Evolutionary conservation across 2,329 filamentous ascomycete species (phyloP), one percentile per base, ranked within the genome.

Genomic region (Pseudomassariella vexata): DNA sequence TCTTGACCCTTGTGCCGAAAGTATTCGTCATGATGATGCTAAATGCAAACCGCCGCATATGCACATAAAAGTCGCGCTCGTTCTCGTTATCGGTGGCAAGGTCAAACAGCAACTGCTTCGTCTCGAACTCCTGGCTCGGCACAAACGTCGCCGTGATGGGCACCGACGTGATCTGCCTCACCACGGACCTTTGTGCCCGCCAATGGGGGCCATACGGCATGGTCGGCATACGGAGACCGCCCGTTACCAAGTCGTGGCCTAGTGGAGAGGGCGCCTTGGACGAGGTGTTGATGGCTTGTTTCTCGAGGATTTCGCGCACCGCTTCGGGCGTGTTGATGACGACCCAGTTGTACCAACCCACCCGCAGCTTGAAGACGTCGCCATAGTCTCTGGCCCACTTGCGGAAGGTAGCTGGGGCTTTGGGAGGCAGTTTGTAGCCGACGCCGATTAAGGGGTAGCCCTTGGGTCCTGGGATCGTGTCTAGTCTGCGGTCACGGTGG

Each of bases 271-370:
- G 62, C 10, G 46, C 35, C 25, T 57, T 50, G 12, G 55, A 58
- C 7, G 55, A 59, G 3, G 59, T 59, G 15, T 47, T 36, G 2
- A 47, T 44, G 7, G 55, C 31, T 34, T 41, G 49, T 35, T 60
- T 61, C 33, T 67, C 62, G 18, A 69, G 39, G 11, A 69, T 57
- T 11, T 68, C 63, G 21, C 57, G 58, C 6, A 67, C 54, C 0
- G 62, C 65, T 16, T 55, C 50, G 2, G 65, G 63, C 10, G 46
- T 60, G 43, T 63, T 65, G 18, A 69, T 41, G 36, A 65, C 49
- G 12, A 65, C 57, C 61, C 62, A 68, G 36, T 63, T 55, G 28
- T 65, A 54, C 57, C 60, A 64, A 5, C 65, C 65, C 5, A 67
- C 42, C 3, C 55, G 52, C 12, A 68, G 45, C 35, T 57, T 57